A percentile compares a stretch with the other conserved stretches of the same genome.
Evolutionary conservation across 2,329 filamentous ascomycete species (phyloP).

Genomic region (Alternaria novae-zelandiae): DNA sequence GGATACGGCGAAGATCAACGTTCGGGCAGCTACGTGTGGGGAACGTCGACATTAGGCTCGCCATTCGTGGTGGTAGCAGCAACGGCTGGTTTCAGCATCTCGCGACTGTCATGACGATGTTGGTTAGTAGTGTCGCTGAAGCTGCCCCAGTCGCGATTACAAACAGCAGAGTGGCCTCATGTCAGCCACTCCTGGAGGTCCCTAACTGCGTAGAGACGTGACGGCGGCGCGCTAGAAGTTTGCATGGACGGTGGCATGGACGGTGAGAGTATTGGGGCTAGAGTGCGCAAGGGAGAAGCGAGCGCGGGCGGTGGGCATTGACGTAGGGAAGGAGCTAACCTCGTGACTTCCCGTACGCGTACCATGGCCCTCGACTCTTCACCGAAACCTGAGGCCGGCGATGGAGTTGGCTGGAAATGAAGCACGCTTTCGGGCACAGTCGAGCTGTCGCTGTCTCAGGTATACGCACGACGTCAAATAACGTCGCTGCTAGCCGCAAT

Average conservation of each 20-base stretch:
- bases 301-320: constrained; percentile 4
- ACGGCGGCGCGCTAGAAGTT: constrained; percentile 2
- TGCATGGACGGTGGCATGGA: constrained; percentile 10
- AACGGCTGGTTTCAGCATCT: constrained; percentile 5
- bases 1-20: constrained; percentile 6
- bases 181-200: not conserved
- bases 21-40: constrained; percentile 3
- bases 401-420: constrained; percentile 9
- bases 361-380: not conserved
- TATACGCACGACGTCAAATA: constrained; percentile 24
- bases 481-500: constrained; percentile 22
- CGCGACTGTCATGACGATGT: not conserved
- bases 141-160: not conserved
- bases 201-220: not conserved
- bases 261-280: constrained; percentile 7
- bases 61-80: not conserved
- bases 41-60: not conserved
- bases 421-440: constrained; percentile 15
- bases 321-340: constrained; percentile 5
- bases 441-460: constrained; percentile 29
- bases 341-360: not conserved
- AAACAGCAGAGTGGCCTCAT: not conserved
- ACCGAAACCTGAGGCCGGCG: constrained; percentile 20
- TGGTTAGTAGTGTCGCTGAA: not conserved
- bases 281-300: constrained; percentile 1